A percentile compares a stretch with the other conserved stretches of the same genome.
Conservation (phyloP, 2,329 filamentous ascomycete species). For the Fusarium sp. region DNA sequence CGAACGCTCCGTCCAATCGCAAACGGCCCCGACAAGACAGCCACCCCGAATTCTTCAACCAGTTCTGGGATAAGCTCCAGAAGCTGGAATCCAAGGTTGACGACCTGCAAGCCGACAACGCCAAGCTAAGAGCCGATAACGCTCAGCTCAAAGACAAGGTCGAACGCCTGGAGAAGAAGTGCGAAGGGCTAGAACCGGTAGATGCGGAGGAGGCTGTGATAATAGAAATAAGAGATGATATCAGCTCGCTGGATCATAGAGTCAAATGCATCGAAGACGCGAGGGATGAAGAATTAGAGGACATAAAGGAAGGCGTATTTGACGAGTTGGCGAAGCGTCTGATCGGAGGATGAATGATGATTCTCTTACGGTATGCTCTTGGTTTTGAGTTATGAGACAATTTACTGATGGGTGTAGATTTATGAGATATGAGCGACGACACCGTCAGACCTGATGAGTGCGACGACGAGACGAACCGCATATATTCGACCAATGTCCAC, state of each 20-base stretch:
- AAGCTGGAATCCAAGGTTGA: conserved; percentile 14
- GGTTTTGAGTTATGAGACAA: background rate
- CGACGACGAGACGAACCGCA: background rate
- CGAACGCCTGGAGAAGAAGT: background rate
- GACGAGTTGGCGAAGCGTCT: conserved; percentile 16
- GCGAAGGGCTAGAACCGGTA: background rate
- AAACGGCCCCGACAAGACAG: conserved; percentile 16
- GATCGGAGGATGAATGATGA: background rate
- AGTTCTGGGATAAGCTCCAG: conserved; percentile 13
- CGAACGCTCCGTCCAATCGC: background rate
- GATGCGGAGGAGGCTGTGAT: conserved; percentile 1
- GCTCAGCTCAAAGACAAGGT: background rate
- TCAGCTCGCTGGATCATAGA: background rate
- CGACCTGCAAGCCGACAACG: conserved; percentile 4
- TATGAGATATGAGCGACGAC: background rate
- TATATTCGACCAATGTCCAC: background rate
- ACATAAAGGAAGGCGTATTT: conserved; percentile 15
- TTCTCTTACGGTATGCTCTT: background rate
- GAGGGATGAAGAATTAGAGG: background rate
- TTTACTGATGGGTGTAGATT: background rate
- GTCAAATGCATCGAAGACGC: conserved; percentile 2
- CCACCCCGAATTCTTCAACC: background rate
- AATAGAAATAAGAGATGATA: conserved; percentile 18
- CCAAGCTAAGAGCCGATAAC: background rate
- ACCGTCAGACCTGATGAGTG: too few species aligned